Conservation (phyloP, 73 alveolate genomes). For the Blepharisma japonicum region DNA sequence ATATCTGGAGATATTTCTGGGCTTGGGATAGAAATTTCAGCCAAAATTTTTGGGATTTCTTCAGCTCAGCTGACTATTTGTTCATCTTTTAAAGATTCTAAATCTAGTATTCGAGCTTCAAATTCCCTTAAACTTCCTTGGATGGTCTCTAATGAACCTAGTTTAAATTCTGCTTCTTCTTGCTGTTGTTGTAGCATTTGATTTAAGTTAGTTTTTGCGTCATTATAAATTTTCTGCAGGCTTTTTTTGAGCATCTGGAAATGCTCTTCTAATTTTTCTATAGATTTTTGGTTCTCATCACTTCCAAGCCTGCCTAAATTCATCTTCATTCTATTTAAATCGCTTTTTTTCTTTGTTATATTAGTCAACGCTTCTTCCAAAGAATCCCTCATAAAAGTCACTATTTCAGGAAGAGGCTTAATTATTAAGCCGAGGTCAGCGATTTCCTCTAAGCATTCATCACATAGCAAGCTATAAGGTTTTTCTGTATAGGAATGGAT, state of each 20-base stretch:
- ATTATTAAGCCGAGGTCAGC: not conserved
- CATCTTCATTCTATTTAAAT: not conserved
- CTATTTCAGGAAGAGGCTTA: slow-evolving; percentile 27
- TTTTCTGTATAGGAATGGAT: slow-evolving; percentile 30
- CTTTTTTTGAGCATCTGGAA: not conserved
- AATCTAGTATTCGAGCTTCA: too few species aligned
- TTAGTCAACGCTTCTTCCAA: not conserved
- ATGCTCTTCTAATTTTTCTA: not conserved
- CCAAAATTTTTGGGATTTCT: too few species aligned
- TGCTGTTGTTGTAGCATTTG: too few species aligned
- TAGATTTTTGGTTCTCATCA: not conserved
- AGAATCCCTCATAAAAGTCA: not conserved
- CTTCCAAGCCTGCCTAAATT: not conserved
- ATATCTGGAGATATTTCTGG: too few species aligned
- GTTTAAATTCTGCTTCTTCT: too few species aligned
- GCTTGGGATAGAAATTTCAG: too few species aligned
- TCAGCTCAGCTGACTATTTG: too few species aligned
- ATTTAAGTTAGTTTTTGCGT: too few species aligned
- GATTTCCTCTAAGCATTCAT: slow-evolving; percentile 24
- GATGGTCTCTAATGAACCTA: too few species aligned
- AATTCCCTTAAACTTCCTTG: too few species aligned
- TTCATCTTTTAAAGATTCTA: too few species aligned
- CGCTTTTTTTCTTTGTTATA: not conserved
- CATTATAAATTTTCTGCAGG: not conserved
- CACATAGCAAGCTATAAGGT: slow-evolving; percentile 13